Conservation (phyloP, 2,329 filamentous ascomycete species). For the Aspergillus spinulosporus region DNA sequence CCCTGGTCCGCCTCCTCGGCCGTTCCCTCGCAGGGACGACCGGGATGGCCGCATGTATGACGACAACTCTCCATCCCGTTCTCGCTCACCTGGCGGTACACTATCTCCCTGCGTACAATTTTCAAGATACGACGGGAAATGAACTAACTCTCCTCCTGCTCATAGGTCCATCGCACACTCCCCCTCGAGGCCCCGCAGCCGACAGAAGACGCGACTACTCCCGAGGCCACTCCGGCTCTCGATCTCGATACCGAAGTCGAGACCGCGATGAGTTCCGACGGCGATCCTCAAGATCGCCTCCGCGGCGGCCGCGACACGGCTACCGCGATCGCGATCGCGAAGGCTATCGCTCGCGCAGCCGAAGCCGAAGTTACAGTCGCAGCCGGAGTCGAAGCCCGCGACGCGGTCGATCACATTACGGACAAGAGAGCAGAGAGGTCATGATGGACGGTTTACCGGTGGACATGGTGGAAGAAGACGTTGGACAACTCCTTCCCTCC, state of each 20-base stretch:
- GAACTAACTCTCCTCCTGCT: conserved; percentile 38
- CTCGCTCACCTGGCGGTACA: conserved; percentile 47
- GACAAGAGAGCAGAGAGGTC: conserved; percentile 50
- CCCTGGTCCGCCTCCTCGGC: conserved; percentile 25
- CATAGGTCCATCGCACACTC: conserved; percentile 41
- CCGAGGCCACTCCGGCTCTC: conserved; percentile 31
- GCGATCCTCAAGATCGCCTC: conserved; percentile 37
- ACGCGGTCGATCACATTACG: conserved; percentile 41
- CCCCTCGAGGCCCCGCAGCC: conserved; percentile 38
- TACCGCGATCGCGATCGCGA: conserved; percentile 51
- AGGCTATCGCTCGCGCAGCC: conserved; percentile 44
- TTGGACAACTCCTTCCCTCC: conserved; percentile 43
- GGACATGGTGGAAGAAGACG: conserved; percentile 54
- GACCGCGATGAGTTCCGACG: conserved; percentile 39
- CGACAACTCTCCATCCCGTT: conserved; percentile 44
- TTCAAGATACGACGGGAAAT: neutral
- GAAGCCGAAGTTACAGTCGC: conserved; percentile 37
- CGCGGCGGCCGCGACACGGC: conserved; percentile 36
- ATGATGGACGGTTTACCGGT: conserved; percentile 53
- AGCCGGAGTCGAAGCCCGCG: conserved; percentile 40
- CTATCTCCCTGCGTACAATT: conserved; percentile 44
- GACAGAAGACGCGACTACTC: conserved; percentile 40
- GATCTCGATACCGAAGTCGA: conserved; percentile 34
- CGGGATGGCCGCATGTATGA: conserved; percentile 50
- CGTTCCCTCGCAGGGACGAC: conserved; percentile 35